Base-by-base conservation (phyloP, 1,284 basidiomycete species). In the Jaminaea rosea region DNA sequence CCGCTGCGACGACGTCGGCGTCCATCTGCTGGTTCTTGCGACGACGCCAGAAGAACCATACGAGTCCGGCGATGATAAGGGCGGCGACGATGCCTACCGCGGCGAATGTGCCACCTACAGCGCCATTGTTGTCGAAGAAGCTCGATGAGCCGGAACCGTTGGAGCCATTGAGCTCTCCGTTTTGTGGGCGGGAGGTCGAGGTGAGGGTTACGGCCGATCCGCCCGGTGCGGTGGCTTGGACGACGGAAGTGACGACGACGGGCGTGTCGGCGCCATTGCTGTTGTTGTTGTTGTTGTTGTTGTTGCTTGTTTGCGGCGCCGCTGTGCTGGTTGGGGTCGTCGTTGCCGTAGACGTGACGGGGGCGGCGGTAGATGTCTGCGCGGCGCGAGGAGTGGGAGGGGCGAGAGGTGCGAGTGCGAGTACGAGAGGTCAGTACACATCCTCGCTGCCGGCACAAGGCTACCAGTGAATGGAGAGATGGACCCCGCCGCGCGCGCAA, bases 101-200 rank as follows among this genome's bases (percentile, higher is more conserved):
- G 29, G 71, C 69, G 47, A 73, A 73, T 4, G 66, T 69, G 15
- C 71, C 71, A 26, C 69, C 71, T 9, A 73, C 71, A 3, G 69
- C 69, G 21, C 71, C 69, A 7, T 55, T 55, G 47, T 73, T 69
- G 55, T 56, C 41, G 47, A 70, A 73, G 60, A 69, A 73, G 46
- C 53, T 50, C n/a, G 17, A 41, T 17, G 17, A 26, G 36, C 56
- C 52, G 45, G 39, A 29, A 23, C 47, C 37, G 19, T 54, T 57
- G 19, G 49, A 44, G 47, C 52, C 41, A 52, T 46, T 56, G 52
- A 52, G 36, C 42, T 49, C 44, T 26, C 60, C 58, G 17, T 45
- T 55, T 44, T 29, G 56, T 50, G 34, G 34, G n/a, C 34, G 34
- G 21, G 34, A 36, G 13, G 58, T 52, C 29, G 53, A 60, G 53